Evolutionary conservation across 495 filamentous ascomycete genomes (phyloP).

Genomic region (Echria macrotheca): DNA sequence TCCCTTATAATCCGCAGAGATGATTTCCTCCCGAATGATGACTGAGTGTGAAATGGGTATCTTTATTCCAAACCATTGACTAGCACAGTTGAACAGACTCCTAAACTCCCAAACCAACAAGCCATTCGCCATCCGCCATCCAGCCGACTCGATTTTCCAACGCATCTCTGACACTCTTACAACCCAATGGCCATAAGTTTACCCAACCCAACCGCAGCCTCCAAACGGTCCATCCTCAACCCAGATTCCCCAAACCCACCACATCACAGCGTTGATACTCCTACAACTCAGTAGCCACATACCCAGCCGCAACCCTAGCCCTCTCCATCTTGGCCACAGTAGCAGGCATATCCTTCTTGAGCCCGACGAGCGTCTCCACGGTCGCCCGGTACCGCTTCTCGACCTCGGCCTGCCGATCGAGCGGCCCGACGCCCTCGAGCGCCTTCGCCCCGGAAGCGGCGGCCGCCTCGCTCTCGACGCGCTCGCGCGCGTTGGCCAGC

Average conservation of each 20-base stretch:
- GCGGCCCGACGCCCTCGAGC: constrained; percentile 21
- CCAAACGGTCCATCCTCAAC: background rate
- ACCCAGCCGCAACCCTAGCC: constrained; percentile 63
- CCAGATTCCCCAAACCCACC: background rate
- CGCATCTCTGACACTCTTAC: no score
- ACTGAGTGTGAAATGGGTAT: no score
- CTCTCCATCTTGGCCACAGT: constrained; percentile 75
- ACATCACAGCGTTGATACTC: background rate
- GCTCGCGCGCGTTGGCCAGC: constrained; percentile 25
- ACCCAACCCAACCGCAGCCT: no score
- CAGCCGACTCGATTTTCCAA: no score
- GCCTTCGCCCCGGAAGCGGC: constrained; percentile 18
- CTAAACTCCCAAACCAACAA: no score
- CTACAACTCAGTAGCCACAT: constrained; percentile 40
- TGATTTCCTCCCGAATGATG: no score
- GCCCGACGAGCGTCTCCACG: constrained; percentile 45
- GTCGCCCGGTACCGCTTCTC: constrained; percentile 47
- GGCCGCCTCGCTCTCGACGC: constrained; percentile 13
- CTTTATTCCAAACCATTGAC: no score
- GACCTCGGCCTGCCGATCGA: constrained; percentile 46
- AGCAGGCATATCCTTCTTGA: constrained; percentile 60
- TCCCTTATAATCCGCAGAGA: no score
- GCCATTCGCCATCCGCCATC: no score
- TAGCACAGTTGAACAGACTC: no score
- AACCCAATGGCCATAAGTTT: no score